Conservation (phyloP, 2,329 filamentous ascomycete genomes). For the Aspergillus fischeri region DNA sequence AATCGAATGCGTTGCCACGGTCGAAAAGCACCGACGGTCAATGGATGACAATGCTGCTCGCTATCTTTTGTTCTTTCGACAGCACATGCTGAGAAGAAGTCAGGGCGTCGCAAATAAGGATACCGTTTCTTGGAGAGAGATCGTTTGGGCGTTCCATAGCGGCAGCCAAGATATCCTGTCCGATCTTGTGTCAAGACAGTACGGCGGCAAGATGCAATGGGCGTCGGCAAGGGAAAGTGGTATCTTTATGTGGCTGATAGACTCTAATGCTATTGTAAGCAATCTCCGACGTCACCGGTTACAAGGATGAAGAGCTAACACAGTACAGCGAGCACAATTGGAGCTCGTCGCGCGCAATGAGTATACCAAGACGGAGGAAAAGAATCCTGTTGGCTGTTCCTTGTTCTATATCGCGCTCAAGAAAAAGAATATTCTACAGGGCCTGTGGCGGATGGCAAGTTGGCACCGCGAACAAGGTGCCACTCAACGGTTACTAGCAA, state of each 20-base stretch:
- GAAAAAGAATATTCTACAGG: constrained; percentile 87
- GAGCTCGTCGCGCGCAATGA: constrained; percentile 90
- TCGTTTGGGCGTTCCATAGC: constrained; percentile 44
- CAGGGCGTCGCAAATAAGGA: constrained; percentile 60
- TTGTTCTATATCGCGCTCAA: constrained; percentile 85
- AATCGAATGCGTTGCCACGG: constrained; percentile 75
- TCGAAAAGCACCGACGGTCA: constrained; percentile 81
- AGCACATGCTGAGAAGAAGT: constrained; percentile 67
- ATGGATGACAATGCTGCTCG: constrained; percentile 87
- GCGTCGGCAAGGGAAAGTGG: constrained; percentile 79
- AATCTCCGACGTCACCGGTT: not conserved
- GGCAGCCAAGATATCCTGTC: constrained; percentile 78
- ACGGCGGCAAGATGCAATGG: constrained; percentile 78
- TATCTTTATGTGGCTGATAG: constrained; percentile 91
- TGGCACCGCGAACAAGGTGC: constrained; percentile 83
- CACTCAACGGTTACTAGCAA: constrained; percentile 75
- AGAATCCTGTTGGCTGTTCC: constrained; percentile 86
- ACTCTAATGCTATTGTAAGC: constrained; percentile 69
- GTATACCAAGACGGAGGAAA: constrained; percentile 81
- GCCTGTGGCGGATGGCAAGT: constrained; percentile 88
- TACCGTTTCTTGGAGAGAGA: constrained; percentile 53
- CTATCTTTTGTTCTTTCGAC: constrained; percentile 82
- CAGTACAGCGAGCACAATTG: constrained; percentile 65
- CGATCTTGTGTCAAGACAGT: constrained; percentile 76
- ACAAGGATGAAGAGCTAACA: constrained; percentile 6